Conservation (phyloP, 345 rosid genomes). For the Zanthoxylum bungeanum region DNA sequence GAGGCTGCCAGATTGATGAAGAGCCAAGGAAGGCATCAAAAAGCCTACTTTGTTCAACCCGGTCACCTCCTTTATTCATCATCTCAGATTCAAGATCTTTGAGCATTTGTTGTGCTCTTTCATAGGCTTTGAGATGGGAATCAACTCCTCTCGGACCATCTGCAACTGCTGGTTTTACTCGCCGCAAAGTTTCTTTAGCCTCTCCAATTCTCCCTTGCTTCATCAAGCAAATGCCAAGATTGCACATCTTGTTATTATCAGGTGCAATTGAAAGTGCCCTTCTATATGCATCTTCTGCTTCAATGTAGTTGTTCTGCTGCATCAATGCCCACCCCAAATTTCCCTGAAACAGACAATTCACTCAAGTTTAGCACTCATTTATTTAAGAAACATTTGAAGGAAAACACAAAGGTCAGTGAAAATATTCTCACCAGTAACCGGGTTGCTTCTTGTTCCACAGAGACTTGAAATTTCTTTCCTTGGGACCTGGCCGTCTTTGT, state of each 20-base stretch:
- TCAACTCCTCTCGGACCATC: constrained; percentile 95
- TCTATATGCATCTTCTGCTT: constrained; percentile 87
- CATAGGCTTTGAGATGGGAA: constrained; percentile 95
- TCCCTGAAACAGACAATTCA: constrained; percentile 39
- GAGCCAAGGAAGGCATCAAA: constrained; percentile 87
- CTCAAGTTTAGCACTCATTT: background rate
- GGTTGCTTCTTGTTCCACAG: constrained; percentile 97
- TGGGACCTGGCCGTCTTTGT: constrained; percentile 97
- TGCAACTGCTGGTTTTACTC: constrained; percentile 67
- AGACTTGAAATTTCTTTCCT: constrained; percentile 95
- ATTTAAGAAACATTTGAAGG: background rate
- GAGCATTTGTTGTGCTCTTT: constrained; percentile 97
- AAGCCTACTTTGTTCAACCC: constrained; percentile 72
- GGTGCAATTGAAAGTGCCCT: constrained; percentile 74
- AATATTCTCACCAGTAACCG: constrained; percentile 54
- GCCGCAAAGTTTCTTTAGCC: constrained; percentile 72
- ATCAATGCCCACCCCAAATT: constrained; percentile 97
- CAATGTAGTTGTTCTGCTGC: constrained; percentile 79
- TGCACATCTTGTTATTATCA: constrained; percentile 97
- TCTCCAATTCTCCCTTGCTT: constrained; percentile 84
- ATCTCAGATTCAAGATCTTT: constrained; percentile 78
- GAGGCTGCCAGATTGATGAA: constrained; percentile 97
- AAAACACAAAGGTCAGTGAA: background rate
- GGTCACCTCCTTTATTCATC: constrained; percentile 74
- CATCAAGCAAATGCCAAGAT: constrained; percentile 93